Evolutionary conservation across 225 moss, liverwort and hornwort genomes (phyloP).

Genomic region (Antitrichia curtipendula): DNA sequence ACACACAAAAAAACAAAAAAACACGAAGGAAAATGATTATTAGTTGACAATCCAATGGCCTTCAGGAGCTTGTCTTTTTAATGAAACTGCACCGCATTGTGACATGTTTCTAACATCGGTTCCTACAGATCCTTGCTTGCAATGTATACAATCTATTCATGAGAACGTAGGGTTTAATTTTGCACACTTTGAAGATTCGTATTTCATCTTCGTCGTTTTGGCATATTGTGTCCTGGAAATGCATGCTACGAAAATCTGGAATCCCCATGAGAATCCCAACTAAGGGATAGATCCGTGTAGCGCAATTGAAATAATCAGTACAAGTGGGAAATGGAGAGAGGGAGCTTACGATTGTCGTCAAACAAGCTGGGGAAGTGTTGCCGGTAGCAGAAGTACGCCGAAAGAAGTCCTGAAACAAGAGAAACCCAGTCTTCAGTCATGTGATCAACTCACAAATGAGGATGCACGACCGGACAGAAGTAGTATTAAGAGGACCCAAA

Average conservation of each 20-base stretch:
- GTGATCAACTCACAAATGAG: neutral
- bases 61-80: neutral
- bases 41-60: neutral
- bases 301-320: neutral
- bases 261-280: neutral
- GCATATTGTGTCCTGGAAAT: neutral
- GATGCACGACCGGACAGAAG: neutral
- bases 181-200: neutral
- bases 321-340: neutral
- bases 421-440: neutral
- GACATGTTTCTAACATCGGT: neutral
- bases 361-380: constrained; percentile 69
- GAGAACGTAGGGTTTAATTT: neutral
- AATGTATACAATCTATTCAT: neutral
- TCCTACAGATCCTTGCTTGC: neutral
- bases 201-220: neutral
- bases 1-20: neutral
- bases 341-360: constrained; percentile 40
- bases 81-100: neutral
- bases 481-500: neutral
- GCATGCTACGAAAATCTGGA: neutral
- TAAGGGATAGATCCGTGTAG: neutral
- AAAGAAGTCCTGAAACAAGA: constrained; percentile 21
- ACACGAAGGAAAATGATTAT: neutral
- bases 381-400: constrained; percentile 63